These are phyloP conservation scores for Entamoeba histolytica DNA, from an alignment of 208 protist genomes.

Conservation along the genomic window DNA sequence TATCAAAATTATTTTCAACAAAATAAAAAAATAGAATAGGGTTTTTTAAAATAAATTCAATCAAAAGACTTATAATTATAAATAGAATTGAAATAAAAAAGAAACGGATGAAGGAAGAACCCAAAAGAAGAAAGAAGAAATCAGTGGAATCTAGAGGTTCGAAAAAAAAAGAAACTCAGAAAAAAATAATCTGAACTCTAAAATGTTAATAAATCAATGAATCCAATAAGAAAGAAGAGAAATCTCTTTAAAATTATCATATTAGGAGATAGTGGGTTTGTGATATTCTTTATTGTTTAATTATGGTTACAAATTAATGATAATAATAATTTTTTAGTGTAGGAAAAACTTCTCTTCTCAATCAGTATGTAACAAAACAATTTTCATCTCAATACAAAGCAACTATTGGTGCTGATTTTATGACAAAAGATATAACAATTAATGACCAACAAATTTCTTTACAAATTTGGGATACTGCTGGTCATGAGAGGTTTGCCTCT, in stretches of 20 bases:
- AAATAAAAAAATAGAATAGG: too few species aligned
- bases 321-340: background rate
- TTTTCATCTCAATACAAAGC: slow-evolving; percentile 13
- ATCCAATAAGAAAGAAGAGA: background rate
- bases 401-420: slow-evolving; percentile 38
- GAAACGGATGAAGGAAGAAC: too few species aligned
- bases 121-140: too few species aligned
- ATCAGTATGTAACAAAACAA: background rate
- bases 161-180: too few species aligned
- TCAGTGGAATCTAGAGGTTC: too few species aligned
- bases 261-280: slow-evolving; percentile 2
- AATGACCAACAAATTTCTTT: background rate
- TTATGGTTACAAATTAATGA: background rate
- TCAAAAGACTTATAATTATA: too few species aligned
- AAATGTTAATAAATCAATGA: background rate
- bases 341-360: background rate
- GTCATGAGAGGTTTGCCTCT: slow-evolving; percentile 91
- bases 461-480: slow-evolving; percentile 49
- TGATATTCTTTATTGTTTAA: background rate
- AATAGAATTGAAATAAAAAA: too few species aligned
- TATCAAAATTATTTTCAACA: too few species aligned
- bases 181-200: too few species aligned
- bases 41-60: too few species aligned
- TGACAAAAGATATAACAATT: slow-evolving; percentile 12
- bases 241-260: slow-evolving; percentile 1